These are phyloP conservation scores for Tetratostichococcus sp. DNA, from an alignment of 139 green algal genomes.

Conservation along the genomic window DNA sequence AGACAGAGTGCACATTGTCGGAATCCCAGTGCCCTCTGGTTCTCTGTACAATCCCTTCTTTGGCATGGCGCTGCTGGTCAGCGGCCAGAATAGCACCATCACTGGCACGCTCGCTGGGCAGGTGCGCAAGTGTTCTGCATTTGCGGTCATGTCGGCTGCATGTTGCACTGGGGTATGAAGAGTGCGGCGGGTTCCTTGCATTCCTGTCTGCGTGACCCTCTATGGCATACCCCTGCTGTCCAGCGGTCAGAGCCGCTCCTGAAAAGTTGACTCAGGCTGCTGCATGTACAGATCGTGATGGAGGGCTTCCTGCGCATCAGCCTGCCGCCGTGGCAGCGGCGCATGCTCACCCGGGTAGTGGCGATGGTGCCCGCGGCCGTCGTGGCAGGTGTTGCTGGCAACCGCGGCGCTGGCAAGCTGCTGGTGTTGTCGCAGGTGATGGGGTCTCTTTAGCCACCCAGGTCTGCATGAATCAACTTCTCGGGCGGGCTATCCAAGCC, in stretches of 20 bases:
- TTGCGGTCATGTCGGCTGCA: too few relatives aligned
- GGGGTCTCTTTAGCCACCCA: too few relatives aligned
- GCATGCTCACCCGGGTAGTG: conserved; percentile 37
- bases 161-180: too few relatives aligned
- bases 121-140: conserved; percentile 5
- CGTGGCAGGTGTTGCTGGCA: conserved; percentile 48
- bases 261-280: too few relatives aligned
- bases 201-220: too few relatives aligned
- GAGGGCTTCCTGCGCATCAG: conserved; percentile 52
- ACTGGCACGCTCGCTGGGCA: conserved; percentile 32
- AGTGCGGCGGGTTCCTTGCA: too few relatives aligned
- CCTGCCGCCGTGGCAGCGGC: conserved; percentile 36
- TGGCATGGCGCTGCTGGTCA: conserved; percentile 40
- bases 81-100: conserved; percentile 50
- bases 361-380: conserved; percentile 51
- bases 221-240: too few relatives aligned
- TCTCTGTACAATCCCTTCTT: conserved; percentile 32
- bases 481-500: not conserved
- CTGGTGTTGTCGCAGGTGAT: conserved; percentile 27
- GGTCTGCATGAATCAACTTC: not conserved
- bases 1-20: too few relatives aligned
- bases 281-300: conserved; percentile 61
- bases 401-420: conserved; percentile 39
- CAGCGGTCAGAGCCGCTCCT: too few relatives aligned
- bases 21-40: too few relatives aligned